Conservation (phyloP, 331 rosid species). For the Saraca asoca region DNA sequence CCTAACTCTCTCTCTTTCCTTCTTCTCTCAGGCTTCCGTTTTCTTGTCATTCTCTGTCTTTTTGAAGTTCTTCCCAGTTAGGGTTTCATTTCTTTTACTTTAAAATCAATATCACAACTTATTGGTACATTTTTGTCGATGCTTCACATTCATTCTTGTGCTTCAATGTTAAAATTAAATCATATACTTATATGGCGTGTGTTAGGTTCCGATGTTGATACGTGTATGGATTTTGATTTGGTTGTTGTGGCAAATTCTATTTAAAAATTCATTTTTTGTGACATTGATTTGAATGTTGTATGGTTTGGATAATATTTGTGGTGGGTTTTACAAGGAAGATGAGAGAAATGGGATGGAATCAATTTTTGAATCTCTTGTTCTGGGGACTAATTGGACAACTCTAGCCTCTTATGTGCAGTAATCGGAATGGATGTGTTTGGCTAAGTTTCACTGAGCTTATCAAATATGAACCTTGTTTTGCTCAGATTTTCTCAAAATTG, state of each 20-base stretch:
- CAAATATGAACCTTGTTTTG: conserved; percentile 35
- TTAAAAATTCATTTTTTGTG: too few species aligned
- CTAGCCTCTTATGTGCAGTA: conserved; percentile 28
- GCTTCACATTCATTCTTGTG: not conserved
- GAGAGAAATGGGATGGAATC: conserved; percentile 45
- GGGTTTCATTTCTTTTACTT: conserved; percentile 72
- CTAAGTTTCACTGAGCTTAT: conserved; percentile 26
- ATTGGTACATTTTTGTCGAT: conserved; percentile 45
- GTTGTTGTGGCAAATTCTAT: not conserved
- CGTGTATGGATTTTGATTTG: conserved; percentile 17
- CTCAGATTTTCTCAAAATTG: conserved; percentile 30
- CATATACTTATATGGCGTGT: conserved; percentile 19
- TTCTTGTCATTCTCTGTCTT: conserved; percentile 26
- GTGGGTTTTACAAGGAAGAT: conserved; percentile 35
- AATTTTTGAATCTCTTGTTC: conserved; percentile 34
- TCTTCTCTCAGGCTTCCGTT: not conserved
- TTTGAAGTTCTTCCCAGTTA: conserved; percentile 48
- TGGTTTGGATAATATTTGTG: conserved; percentile 14
- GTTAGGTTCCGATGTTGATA: conserved; percentile 7
- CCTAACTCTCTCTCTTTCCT: conserved; percentile 37
- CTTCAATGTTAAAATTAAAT: conserved; percentile 32
- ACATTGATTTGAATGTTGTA: conserved; percentile 30
- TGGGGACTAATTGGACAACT: conserved; percentile 33
- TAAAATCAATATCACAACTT: conserved; percentile 41
- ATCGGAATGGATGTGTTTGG: conserved; percentile 26